phyloP scores from a whole-genome alignment of 768 basidiomycete species.

The Trametes punicea region DNA sequence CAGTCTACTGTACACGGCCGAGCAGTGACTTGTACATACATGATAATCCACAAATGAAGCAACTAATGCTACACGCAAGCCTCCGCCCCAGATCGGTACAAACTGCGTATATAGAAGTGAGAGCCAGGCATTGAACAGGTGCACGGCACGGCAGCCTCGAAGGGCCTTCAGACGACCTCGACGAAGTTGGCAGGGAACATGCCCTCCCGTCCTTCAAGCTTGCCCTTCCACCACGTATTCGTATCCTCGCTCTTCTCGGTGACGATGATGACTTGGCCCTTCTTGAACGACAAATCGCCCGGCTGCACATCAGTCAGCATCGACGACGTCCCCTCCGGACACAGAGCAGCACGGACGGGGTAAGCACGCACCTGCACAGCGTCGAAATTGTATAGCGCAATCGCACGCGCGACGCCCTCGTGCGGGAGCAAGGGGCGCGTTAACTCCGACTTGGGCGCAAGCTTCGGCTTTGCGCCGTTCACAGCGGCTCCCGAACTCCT shows the following conservation, averaged over 20 bases:
- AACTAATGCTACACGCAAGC: too few species aligned
- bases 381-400: constrained; percentile 70
- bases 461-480: constrained; percentile 25
- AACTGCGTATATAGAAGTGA: too few species aligned
- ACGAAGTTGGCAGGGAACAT: constrained; percentile 85
- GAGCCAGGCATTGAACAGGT: too few species aligned
- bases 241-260: constrained; percentile 66
- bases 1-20: too few species aligned
- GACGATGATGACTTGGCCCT: constrained; percentile 70
- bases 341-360: neutral
- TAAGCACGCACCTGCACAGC: constrained; percentile 58
- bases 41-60: too few species aligned
- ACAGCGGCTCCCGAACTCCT: neutral
- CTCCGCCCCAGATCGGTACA: too few species aligned
- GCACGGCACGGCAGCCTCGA: too few species aligned
- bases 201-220: constrained; percentile 52
- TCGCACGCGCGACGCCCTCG: constrained; percentile 67
- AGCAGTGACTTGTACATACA: too few species aligned
- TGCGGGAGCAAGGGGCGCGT: constrained; percentile 44
- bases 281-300: constrained; percentile 73
- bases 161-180: constrained; percentile 47
- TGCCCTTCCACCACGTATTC: constrained; percentile 88
- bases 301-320: constrained; percentile 35
- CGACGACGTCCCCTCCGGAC: neutral
- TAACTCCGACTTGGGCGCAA: constrained; percentile 50